Evolutionary conservation across 345 rosid species (phyloP).

Genomic region (Excoecaria agallocha): DNA sequence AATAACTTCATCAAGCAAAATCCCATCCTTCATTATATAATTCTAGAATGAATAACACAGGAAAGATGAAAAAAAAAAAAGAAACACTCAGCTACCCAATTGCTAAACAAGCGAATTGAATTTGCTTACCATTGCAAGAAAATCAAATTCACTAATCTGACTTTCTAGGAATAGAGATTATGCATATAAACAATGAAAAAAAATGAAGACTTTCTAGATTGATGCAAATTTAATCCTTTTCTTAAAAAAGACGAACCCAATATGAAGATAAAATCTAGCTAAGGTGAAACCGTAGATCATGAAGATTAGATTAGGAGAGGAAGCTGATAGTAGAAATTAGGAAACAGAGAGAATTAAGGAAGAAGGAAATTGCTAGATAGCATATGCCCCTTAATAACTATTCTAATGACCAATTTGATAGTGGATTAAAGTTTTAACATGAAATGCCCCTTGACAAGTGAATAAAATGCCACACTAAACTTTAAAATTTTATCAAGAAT

Average conservation of each 20-base stretch:
- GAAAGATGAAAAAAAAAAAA: not conserved
- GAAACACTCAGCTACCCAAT: not conserved
- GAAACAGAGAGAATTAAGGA: not conserved
- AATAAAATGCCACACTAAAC: no score
- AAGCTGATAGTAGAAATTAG: not conserved
- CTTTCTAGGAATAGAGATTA: not conserved
- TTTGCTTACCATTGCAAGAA: not conserved
- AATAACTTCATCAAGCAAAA: conserved; percentile 73
- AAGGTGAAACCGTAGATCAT: not conserved
- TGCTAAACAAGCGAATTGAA: conserved; percentile 13
- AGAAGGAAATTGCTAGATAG: not conserved
- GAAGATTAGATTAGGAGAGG: not conserved
- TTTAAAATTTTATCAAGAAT: no score
- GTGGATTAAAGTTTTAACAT: no score
- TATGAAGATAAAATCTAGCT: not conserved
- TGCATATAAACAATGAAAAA: not conserved
- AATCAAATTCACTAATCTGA: not conserved
- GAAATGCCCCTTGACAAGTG: not conserved
- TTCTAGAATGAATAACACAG: not conserved
- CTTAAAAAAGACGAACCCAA: not conserved
- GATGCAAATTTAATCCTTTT: not conserved
- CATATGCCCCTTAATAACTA: not conserved
- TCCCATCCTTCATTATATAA: conserved; percentile 33
- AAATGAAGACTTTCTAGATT: not conserved
- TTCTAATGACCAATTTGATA: not conserved